These are phyloP conservation scores for Davidsoniella eucalypti DNA, from an alignment of 2,329 filamentous ascomycete genomes.

Conservation along the genomic window DNA sequence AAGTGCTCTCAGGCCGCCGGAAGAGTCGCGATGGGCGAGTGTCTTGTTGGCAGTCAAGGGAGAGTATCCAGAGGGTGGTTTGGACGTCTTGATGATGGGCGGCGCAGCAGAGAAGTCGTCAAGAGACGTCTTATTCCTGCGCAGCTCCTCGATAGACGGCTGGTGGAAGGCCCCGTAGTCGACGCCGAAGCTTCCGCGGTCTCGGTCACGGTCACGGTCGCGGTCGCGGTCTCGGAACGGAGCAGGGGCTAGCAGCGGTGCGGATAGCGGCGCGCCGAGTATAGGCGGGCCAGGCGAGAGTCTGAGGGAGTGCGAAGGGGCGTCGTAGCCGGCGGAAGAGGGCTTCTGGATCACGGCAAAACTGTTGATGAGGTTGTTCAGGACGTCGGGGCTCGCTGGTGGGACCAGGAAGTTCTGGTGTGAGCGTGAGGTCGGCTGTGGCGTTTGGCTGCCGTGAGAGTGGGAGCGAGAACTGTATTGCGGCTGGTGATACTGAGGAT, in stretches of 20 bases:
- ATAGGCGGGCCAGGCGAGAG: slow-evolving; percentile 7
- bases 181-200: slow-evolving; percentile 45
- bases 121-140: slow-evolving; percentile 24
- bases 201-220: background rate
- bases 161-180: slow-evolving; percentile 53
- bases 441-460: background rate
- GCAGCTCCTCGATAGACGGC: slow-evolving; percentile 32
- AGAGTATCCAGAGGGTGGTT: slow-evolving; percentile 62
- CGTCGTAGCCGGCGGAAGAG: background rate
- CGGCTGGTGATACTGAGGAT: background rate
- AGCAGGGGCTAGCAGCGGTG: slow-evolving; percentile 1
- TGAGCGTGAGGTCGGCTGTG: background rate
- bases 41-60: slow-evolving; percentile 48
- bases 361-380: slow-evolving; percentile 10
- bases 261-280: background rate
- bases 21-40: slow-evolving; percentile 32
- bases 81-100: slow-evolving; percentile 66
- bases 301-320: slow-evolving; percentile 3
- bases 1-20: slow-evolving; percentile 40
- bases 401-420: slow-evolving; percentile 3
- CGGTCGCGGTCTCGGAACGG: background rate
- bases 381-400: slow-evolving; percentile 10
- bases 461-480: background rate
- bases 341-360: slow-evolving; percentile 13
- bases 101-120: slow-evolving; percentile 46